Conservation (phyloP, 2,329 filamentous ascomycete species). For the Botryotinia calthae region DNA sequence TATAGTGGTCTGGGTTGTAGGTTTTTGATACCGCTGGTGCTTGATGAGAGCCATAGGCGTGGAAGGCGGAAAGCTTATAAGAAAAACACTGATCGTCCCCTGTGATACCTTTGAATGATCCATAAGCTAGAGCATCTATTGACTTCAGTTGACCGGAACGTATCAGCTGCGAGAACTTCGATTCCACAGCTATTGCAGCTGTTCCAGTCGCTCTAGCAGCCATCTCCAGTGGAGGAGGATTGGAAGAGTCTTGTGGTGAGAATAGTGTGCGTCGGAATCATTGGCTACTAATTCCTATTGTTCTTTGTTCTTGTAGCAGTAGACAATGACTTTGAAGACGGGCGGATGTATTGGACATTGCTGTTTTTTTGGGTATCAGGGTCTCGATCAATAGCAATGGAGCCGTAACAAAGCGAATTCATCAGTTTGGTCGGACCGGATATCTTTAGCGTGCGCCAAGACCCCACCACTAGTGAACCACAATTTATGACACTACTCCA, state of each 20-base stretch:
- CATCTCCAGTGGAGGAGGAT: not conserved
- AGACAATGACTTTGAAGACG: not conserved
- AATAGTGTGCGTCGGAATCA: not conserved
- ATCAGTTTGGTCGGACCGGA: not conserved
- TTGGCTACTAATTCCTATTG: not conserved
- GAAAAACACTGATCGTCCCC: conserved; percentile 2
- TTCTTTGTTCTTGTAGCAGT: not conserved
- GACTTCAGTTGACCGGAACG: not conserved
- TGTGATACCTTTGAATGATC: not conserved
- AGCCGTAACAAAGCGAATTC: conserved; percentile 2
- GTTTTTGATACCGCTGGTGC: not conserved
- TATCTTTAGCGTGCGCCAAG: not conserved
- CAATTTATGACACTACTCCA: conserved; percentile 5
- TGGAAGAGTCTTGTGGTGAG: not conserved
- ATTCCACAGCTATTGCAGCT: not conserved
- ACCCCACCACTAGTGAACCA: conserved; percentile 5
- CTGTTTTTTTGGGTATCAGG: not conserved
- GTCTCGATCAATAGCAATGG: not conserved
- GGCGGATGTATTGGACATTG: not conserved
- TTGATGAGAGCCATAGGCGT: conserved; percentile 3
- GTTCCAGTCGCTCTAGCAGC: conserved; percentile 2
- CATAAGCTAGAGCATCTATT: not conserved
- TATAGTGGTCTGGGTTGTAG: conserved; percentile 7
- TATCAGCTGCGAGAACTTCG: conserved; percentile 1
- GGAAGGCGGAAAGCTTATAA: not conserved